Percentiles rank a stretch among this genome's conserved stretches.
phyloP scores from a whole-genome alignment of 176 grass and related monocot species.

The Canna indica region DNA sequence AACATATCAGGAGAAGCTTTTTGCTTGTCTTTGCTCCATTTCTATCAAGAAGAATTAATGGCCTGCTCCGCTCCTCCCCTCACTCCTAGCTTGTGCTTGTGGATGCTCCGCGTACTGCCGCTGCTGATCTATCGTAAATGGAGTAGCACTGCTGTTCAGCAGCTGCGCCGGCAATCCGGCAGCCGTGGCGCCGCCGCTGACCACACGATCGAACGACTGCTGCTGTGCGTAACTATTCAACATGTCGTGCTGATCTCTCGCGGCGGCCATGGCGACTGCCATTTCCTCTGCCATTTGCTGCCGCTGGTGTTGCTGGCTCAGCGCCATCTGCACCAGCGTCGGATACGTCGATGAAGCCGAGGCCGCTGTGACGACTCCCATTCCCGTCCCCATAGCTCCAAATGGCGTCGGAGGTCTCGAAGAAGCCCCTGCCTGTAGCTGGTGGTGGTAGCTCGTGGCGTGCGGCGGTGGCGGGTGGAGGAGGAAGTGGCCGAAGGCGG shows the following conservation, averaged over 20 bases:
- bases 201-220: conserved; percentile 6
- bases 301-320: not conserved
- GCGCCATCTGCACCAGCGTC: not conserved
- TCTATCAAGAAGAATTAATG: conserved; percentile 7
- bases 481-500: conserved; percentile 32
- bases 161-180: conserved; percentile 1
- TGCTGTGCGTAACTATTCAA: conserved; percentile 12
- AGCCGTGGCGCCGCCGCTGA: no score
- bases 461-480: not conserved
- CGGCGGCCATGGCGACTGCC: conserved; percentile 22
- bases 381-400: conserved; percentile 11
- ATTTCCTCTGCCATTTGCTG: conserved; percentile 8
- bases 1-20: not conserved
- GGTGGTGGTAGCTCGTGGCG: not conserved
- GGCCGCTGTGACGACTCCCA: no score
- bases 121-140: conserved; percentile 9
- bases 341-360: no score
- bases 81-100: conserved; percentile 3
- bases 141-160: not conserved
- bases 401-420: not conserved
- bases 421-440: not conserved
- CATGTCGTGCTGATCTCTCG: conserved; percentile 32
- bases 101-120: not conserved
- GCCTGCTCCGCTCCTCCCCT: conserved; percentile 9
- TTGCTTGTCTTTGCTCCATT: not conserved